Percentiles rank a stretch among this genome's conserved stretches.
phyloP scores from a whole-genome alignment of 805 yeast genomes.

The Starmera dryadoides region DNA sequence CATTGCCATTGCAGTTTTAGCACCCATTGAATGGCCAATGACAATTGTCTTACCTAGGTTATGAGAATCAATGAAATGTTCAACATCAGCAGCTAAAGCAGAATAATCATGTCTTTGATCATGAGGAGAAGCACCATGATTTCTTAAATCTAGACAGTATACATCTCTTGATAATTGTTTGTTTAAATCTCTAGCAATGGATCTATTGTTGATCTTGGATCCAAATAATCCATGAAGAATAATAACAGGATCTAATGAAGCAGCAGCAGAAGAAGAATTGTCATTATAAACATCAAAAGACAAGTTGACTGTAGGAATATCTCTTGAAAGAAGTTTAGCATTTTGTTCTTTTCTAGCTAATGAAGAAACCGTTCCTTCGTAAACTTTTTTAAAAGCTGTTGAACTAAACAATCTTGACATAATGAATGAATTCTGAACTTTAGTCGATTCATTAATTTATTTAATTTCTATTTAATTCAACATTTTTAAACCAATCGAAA shows the following conservation, averaged over 20 bases:
- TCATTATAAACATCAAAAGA: constrained; percentile 42
- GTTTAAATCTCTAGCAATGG: constrained; percentile 61
- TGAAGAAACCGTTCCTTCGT: not conserved
- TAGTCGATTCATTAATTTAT: too few species aligned
- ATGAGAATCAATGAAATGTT: constrained; percentile 44
- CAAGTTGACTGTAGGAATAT: constrained; percentile 47
- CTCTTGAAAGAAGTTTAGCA: constrained; percentile 19
- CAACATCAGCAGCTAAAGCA: constrained; percentile 82
- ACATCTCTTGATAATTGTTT: constrained; percentile 45
- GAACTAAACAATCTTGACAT: too few species aligned
- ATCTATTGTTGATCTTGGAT: constrained; percentile 67
- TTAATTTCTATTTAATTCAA: too few species aligned
- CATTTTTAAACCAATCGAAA: too few species aligned
- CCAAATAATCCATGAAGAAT: constrained; percentile 91
- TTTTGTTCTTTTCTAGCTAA: constrained; percentile 13
- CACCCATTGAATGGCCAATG: constrained; percentile 89
- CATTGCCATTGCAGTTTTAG: constrained; percentile 86
- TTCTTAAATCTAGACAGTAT: constrained; percentile 71
- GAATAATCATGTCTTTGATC: constrained; percentile 65
- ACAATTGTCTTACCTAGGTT: constrained; percentile 43
- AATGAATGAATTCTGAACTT: too few species aligned
- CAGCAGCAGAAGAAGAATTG: constrained; percentile 12
- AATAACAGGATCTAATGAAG: constrained; percentile 45
- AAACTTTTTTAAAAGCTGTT: not conserved
- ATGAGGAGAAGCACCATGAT: constrained; percentile 92